Conservation (phyloP, 2,329 filamentous ascomycete genomes). For the Drechslerella coelobrocha region DNA sequence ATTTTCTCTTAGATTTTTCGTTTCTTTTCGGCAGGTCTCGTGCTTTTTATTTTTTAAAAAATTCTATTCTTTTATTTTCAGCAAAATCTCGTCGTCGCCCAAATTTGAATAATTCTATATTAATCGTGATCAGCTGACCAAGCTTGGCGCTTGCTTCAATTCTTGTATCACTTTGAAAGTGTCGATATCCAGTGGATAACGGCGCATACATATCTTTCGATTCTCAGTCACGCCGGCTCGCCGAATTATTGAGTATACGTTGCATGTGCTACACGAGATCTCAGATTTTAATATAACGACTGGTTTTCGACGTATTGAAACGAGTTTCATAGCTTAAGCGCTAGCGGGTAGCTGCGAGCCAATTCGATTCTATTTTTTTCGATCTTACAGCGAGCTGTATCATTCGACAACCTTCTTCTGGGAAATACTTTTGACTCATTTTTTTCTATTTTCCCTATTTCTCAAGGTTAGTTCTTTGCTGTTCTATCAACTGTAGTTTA, state of each 20-base stretch:
- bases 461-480: background rate
- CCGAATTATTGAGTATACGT: background rate
- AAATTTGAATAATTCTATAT: background rate
- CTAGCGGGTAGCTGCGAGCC: background rate
- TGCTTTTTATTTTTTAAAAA: slow-evolving; percentile 2
- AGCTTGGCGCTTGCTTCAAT: slow-evolving; percentile 4
- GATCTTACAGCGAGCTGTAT: slow-evolving; percentile 8
- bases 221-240: background rate
- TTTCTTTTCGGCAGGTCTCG: slow-evolving; percentile 20
- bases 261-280: background rate
- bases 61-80: slow-evolving; percentile 3
- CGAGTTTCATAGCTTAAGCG: slow-evolving; percentile 40
- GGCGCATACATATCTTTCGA: background rate
- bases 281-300: slow-evolving; percentile 21
- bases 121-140: background rate
- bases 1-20: slow-evolving; percentile 2
- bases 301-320: slow-evolving; percentile 49
- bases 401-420: slow-evolving; percentile 15
- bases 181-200: slow-evolving; percentile 28
- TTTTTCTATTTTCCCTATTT: slow-evolving; percentile 6
- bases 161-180: slow-evolving; percentile 16
- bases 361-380: slow-evolving; percentile 16
- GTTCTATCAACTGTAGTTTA: background rate
- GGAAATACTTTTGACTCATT: background rate
- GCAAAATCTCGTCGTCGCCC: too few relatives aligned